Base-by-base conservation (phyloP, 495 filamentous ascomycete genomes). In the Pyrenopolyporus hunteri region DNA sequence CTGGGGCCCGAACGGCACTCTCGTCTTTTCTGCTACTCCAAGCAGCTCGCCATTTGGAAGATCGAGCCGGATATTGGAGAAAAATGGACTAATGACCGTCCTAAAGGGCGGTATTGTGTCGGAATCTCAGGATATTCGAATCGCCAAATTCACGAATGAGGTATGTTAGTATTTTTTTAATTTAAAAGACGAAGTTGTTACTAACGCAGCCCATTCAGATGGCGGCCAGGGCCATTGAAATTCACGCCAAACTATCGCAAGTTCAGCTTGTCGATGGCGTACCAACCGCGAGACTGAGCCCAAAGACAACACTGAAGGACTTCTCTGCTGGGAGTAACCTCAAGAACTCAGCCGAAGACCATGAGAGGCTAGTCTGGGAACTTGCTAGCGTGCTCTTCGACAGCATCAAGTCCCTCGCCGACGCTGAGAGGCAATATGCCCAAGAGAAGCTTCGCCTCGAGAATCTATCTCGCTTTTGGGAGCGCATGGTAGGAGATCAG, bases 321-420 rank as follows among this genome's bases (percentile, higher is more conserved):
- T 64, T 74, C 33, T 68, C 62, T 6, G 33, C 54, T n/a, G 57
- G 47, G 0, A 46, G 59, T 7, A 64, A 55, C 19, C 17, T 36
- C 8, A 72, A 63, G 35, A 68, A 71, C 28, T 47, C 64, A 3
- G 70, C 71, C 2, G 64, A 70, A 22, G 64, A 68, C n/a, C 80
- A 86, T 48, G 88, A 90, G 57, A 82, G 85, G 59, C 78, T 79
- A 9, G 81, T 85, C 8, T 93, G 90, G 90, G 77, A 85, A 50
- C 80, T 97, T 49, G 88, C 90, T n/a, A 86, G 87, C 44, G 83
- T 97, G 23, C 82, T 98, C 14, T 98, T 94, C 68, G 92, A 97
- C 57, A 83, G 88, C 11, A 74, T 89, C 33, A 74, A 79, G 16
- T 74, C 83, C 45, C 70, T 78, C 2, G 67, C 78, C 11, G 72